phyloP scores from a whole-genome alignment of 805 yeast genomes.

The Yarrowia sp. region DNA sequence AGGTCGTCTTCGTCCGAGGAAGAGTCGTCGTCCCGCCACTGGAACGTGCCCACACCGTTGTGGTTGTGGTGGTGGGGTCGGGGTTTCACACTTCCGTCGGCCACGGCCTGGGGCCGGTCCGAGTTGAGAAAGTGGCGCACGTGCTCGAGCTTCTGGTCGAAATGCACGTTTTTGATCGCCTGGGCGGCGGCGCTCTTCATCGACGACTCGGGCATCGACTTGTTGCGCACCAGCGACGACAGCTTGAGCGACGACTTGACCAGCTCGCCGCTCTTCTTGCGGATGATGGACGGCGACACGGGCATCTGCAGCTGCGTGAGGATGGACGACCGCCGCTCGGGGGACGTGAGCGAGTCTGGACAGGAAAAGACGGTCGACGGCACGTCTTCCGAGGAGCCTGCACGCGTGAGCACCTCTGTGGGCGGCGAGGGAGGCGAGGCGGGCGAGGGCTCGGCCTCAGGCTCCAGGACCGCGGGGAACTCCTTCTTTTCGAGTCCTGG shows the following conservation, averaged over 20 bases:
- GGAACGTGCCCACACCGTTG: slow-evolving; percentile 46
- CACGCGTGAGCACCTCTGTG: not conserved
- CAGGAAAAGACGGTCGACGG: slow-evolving; percentile 32
- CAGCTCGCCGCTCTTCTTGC: slow-evolving; percentile 89
- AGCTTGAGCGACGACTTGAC: slow-evolving; percentile 74
- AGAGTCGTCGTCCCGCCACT: slow-evolving; percentile 46
- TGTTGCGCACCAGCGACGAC: slow-evolving; percentile 50
- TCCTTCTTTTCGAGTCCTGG: slow-evolving; percentile 30
- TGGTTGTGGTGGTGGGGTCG: slow-evolving; percentile 47
- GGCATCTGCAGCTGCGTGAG: slow-evolving; percentile 36
- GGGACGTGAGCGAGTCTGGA: slow-evolving; percentile 25
- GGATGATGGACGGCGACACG: slow-evolving; percentile 56
- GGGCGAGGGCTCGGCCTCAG: not conserved
- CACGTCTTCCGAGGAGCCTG: slow-evolving; percentile 36
- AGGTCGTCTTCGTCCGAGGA: slow-evolving; percentile 45
- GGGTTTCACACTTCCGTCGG: slow-evolving; percentile 69
- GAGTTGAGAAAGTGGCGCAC: slow-evolving; percentile 74
- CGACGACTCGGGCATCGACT: slow-evolving; percentile 51
- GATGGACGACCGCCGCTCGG: slow-evolving; percentile 35
- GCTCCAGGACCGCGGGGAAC: slow-evolving; percentile 5
- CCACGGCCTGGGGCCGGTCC: slow-evolving; percentile 80
- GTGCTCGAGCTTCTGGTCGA: slow-evolving; percentile 65
- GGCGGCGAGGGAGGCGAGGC: not conserved
- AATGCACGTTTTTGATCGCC: slow-evolving; percentile 79
- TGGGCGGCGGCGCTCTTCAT: slow-evolving; percentile 45